phyloP scores from a whole-genome alignment of 805 yeast species.

The Starmerella khaoyaiensis region DNA sequence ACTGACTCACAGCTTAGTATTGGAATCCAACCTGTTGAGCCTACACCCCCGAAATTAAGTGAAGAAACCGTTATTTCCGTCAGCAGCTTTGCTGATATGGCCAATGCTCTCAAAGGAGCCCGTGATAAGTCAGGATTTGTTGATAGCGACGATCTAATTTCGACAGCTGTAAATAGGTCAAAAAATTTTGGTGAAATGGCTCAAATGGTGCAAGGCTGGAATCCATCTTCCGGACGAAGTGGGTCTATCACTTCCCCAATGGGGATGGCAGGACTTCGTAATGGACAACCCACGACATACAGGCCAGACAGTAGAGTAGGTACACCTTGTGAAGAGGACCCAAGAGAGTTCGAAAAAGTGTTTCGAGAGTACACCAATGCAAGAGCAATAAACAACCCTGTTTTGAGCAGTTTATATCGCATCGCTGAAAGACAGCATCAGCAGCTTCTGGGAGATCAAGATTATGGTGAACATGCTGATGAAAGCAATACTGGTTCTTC shows the following conservation, averaged over 20 bases:
- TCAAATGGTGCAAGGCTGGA: slow-evolving; percentile 17
- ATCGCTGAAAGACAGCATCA: slow-evolving; percentile 1
- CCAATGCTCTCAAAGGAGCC: slow-evolving; percentile 18
- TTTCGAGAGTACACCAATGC: slow-evolving; percentile 19
- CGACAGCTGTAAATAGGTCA: slow-evolving; percentile 19
- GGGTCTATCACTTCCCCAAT: neutral
- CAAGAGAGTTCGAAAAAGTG: slow-evolving; percentile 18
- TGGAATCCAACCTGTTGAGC: slow-evolving; percentile 20
- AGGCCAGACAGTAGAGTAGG: neutral
- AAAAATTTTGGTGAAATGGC: slow-evolving; percentile 19
- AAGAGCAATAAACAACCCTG: slow-evolving; percentile 18
- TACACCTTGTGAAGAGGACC: slow-evolving; percentile 15
- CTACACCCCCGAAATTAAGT: slow-evolving; percentile 21
- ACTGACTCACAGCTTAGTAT: slow-evolving; percentile 11
- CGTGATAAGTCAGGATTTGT: slow-evolving; percentile 19
- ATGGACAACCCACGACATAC: neutral
- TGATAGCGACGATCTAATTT: slow-evolving; percentile 19
- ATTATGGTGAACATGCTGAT: too few species aligned
- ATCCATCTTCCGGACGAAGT: neutral
- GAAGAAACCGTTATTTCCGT: slow-evolving; percentile 23
- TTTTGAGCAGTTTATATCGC: slow-evolving; percentile 12
- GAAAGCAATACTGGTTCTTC: too few species aligned
- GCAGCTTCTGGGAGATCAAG: neutral
- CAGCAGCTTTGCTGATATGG: slow-evolving; percentile 22
- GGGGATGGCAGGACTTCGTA: neutral